These are phyloP conservation scores for Metarhizium sp. DNA, from an alignment of 2,329 filamentous ascomycete genomes.

Conservation along the genomic window DNA sequence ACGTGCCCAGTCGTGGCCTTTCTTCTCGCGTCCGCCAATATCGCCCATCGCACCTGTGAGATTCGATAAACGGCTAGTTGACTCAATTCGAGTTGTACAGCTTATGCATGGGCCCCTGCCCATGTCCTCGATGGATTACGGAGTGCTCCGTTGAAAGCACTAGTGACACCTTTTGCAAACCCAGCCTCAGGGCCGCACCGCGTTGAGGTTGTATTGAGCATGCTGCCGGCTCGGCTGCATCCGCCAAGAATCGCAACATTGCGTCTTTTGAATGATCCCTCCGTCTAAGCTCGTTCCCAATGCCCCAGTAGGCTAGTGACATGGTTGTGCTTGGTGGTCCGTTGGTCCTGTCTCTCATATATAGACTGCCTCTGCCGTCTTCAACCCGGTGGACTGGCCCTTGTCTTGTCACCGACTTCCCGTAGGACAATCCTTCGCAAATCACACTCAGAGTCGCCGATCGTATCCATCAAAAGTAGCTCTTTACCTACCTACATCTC, in stretches of 20 bases:
- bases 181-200: background rate
- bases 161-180: background rate
- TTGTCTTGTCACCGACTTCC: conserved; percentile 2
- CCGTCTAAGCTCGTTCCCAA: background rate
- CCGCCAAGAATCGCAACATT: conserved; percentile 1
- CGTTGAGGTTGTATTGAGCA: background rate
- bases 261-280: background rate
- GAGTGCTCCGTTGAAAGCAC: background rate
- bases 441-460: background rate
- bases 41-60: background rate
- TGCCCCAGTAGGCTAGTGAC: background rate
- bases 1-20: no score
- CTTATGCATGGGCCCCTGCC: background rate
- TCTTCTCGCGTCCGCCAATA: background rate
- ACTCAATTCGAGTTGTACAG: background rate
- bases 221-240: conserved; percentile 1
- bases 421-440: background rate
- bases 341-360: background rate
- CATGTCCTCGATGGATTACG: background rate
- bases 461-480: background rate
- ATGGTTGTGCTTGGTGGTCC: background rate
- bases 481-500: conserved; percentile 6
- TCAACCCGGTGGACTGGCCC: background rate
- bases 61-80: background rate
- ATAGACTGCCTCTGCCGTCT: background rate